Evolutionary conservation across 2,329 filamentous ascomycete genomes (phyloP), one percentile per base, ranked within the genome.

Genomic region (Periconia macrospinosa): DNA sequence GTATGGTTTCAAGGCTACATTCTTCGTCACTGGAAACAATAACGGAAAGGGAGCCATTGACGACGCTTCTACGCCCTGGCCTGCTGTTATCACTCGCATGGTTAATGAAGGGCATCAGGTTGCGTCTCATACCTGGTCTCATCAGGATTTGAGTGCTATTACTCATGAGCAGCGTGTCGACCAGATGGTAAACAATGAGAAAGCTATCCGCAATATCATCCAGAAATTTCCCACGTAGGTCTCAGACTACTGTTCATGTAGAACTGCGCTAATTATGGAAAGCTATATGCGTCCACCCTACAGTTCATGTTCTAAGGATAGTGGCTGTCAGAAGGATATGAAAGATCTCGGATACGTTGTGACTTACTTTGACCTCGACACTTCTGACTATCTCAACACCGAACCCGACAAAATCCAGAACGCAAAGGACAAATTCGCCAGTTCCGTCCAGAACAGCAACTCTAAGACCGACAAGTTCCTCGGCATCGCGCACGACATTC

Each of bases 1-100:
- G 19, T 84, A 85, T 59, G 73, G 79, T 19, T 85, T 83, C n/a
- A 86, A 83, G 56, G 86, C 85, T 0, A 89, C 87, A 0, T 89
- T 90, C 71, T 89, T 88, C 67, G 75, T 88, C 53, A 84, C 81
- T 3, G 82, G 82, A 3, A 82, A 78, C 68, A 84, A 83, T 68
- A 72, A 80, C 14, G 78, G 77, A 48, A 84, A 84, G 68, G 81
- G 82, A 33, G 70, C 76, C 56, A 85, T 85, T 58, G 83, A 85
- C 57, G 76, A 83, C 56, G 69, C 76, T 3, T 69, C 68, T 20
- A 75, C 75, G 6, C 67, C 66, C 55, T 83, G 82, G 69, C 70
- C 73, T 2, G 73, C 73, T 2, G 79, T 83, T 15, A 81, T 86
- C 47, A 77, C 79, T 66, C 78, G 80, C 48, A 84, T 84, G 78